Percentiles rank a stretch among this genome's conserved stretches.
phyloP scores from a whole-genome alignment of 192 early-diverging fungal genomes.

The Coemansia nantahalensis region DNA sequence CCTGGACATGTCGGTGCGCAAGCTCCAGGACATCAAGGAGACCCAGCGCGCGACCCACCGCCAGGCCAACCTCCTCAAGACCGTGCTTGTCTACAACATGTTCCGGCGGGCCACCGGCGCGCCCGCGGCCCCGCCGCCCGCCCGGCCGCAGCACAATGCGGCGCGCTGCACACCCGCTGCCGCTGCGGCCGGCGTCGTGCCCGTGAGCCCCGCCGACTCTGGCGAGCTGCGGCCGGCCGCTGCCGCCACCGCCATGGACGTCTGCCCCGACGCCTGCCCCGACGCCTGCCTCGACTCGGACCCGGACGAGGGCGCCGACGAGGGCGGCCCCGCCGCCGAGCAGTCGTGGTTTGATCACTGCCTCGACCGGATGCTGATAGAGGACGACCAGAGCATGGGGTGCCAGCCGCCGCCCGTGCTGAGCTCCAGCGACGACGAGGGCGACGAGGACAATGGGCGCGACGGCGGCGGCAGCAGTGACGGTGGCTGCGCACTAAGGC shows the following conservation, averaged over 20 bases:
- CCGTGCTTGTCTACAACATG: slow-evolving; percentile 49
- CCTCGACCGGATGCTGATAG: slow-evolving; percentile 35
- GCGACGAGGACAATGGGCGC: slow-evolving; percentile 4
- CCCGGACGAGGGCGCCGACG: slow-evolving; percentile 26
- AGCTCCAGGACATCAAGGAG: slow-evolving; percentile 40
- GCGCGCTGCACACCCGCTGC: no score
- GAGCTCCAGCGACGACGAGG: slow-evolving; percentile 8
- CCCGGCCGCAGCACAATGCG: background rate
- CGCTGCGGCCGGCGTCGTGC: no score
- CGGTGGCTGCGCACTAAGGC: slow-evolving; percentile 8
- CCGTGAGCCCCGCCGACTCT: no score
- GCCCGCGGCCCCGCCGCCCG: background rate
- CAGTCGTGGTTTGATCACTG: slow-evolving; percentile 53
- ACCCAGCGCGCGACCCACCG: slow-evolving; percentile 30
- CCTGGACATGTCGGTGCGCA: slow-evolving; percentile 37
- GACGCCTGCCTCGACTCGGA: slow-evolving; percentile 1
- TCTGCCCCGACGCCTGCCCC: background rate
- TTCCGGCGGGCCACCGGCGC: slow-evolving; percentile 22
- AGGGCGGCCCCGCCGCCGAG: slow-evolving; percentile 28
- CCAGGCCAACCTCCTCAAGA: slow-evolving; percentile 35
- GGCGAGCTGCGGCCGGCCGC: no score
- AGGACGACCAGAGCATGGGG: slow-evolving; percentile 6
- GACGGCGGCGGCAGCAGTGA: background rate
- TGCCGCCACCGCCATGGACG: background rate
- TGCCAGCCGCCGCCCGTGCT: background rate